phyloP scores from a whole-genome alignment of 441 rosid species.

The Gossypium davidsonii region DNA sequence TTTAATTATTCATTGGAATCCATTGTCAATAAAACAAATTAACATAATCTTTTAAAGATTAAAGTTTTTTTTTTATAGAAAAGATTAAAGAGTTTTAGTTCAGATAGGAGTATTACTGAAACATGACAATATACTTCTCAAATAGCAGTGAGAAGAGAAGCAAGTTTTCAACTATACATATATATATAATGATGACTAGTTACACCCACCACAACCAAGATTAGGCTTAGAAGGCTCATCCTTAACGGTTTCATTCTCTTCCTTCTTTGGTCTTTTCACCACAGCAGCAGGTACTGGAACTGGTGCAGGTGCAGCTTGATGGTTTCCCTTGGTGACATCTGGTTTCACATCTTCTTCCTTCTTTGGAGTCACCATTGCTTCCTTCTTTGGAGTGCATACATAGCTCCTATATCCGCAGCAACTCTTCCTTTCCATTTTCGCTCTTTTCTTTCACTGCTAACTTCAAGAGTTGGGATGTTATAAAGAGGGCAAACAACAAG shows the following conservation, averaged over 20 bases:
- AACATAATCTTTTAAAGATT: no score
- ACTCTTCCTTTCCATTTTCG: slow-evolving; percentile 5
- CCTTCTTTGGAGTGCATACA: not conserved
- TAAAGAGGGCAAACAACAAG: not conserved
- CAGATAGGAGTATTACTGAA: no score
- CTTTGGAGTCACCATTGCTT: no score
- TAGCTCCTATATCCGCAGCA: not conserved
- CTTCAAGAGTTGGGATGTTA: not conserved
- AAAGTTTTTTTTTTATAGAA: no score
- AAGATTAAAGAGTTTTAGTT: no score
- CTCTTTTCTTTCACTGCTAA: not conserved
- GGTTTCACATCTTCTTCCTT: not conserved
- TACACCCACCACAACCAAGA: not conserved
- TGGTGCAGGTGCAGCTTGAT: not conserved
- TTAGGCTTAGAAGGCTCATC: slow-evolving; percentile 1
- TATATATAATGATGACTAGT: not conserved
- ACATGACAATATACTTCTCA: no score
- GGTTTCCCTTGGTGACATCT: slow-evolving; percentile 2
- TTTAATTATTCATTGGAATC: no score
- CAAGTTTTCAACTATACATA: no score
- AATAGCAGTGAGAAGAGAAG: no score
- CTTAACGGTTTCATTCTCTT: slow-evolving; percentile 1
- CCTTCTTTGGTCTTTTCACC: not conserved
- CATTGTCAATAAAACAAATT: no score
- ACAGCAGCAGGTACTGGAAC: not conserved